Evolutionary conservation across 805 yeast species (phyloP), one percentile per base, ranked within the genome.

Genomic region (Zygoascus ofunaensis): DNA sequence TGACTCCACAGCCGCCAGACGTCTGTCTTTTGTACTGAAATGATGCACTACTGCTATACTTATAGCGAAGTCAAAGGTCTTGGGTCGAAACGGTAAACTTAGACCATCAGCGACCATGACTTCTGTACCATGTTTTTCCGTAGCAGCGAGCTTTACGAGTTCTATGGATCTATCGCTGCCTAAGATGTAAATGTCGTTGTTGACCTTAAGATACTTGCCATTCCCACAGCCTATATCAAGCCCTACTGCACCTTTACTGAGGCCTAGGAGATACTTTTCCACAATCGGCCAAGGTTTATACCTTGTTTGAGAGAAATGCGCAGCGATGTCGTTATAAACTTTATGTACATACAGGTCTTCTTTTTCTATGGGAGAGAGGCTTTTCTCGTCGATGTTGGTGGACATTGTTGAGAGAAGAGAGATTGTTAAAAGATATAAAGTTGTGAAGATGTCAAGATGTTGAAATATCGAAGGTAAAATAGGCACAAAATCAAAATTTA

Each of bases 271-370:
- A 57, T 82, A 92, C 48, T 71, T 62, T 42, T 84, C 85, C 21
- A 92, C 98, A 18, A 87, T 79, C 5, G 97, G 97, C 98, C 98
- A 92, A 22, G 97, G 97, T 67, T 84, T 90, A 65, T 89, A 92
- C 39, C 98, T 64, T 0, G 98, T 92, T 53, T 82, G 82, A 2
- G 97, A 89, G 61, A 92, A 92, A 61, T 92, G 98, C 7, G 80
- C 54, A 0, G 98, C 97, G 23, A 92, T 92, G 47, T 83, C 84
- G 58, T 92, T 85, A 66, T 92, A 92, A 8, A 92, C 95, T n/a
- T 76, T 74, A 61, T 92, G 98, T 1, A 92, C 98, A 57, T 76
- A 80, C 41, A 72, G 72, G 39, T 80, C 77, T 57, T 92, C 98
- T 60, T 79, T 82, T 8, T 58, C 52, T 30, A 67, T 69, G 1